phyloP scores from a whole-genome alignment of 2,329 filamentous ascomycete genomes.

The Mollisiaceae sp. region DNA sequence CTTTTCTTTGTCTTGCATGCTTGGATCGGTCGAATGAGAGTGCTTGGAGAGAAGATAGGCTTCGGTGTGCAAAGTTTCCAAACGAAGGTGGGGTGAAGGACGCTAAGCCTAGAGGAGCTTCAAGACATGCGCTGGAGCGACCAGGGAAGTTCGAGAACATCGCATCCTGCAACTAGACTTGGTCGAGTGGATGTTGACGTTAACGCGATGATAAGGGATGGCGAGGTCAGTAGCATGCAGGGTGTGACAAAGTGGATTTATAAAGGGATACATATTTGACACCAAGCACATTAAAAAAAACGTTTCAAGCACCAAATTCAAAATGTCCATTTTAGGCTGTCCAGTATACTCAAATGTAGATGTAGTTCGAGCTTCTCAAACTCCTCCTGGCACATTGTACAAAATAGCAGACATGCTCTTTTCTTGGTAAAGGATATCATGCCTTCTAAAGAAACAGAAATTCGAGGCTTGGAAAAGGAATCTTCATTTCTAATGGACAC shows the following conservation, averaged over 20 bases:
- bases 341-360: background rate
- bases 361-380: background rate
- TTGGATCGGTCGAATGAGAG: background rate
- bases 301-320: background rate
- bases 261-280: background rate
- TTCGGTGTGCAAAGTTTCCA: background rate
- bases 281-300: background rate
- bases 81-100: constrained; percentile 7
- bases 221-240: background rate
- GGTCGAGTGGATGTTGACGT: background rate
- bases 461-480: background rate
- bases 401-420: background rate
- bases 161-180: background rate
- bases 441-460: background rate
- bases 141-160: background rate
- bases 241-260: background rate
- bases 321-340: background rate
- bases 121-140: background rate
- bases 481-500: background rate
- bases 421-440: background rate
- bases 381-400: background rate
- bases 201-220: background rate
- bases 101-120: background rate
- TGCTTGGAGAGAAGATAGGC: background rate
- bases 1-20: background rate